Evolutionary conservation across 1,284 basidiomycete species (phyloP).

Genomic region (Bjerkandera adusta): DNA sequence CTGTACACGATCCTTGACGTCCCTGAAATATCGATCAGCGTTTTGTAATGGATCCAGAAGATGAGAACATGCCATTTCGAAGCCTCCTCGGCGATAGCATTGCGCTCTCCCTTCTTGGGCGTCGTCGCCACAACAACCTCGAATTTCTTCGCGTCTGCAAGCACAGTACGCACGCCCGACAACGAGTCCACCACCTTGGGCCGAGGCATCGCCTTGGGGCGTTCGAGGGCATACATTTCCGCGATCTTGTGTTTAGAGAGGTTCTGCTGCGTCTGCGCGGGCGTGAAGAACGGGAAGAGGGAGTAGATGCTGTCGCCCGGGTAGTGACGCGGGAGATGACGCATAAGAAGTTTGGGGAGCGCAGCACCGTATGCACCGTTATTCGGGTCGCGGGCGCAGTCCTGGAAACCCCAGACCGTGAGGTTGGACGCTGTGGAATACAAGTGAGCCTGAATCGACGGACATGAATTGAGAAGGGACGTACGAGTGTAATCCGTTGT

Average conservation of each 20-base stretch:
- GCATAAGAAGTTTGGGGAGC: conserved; percentile 70
- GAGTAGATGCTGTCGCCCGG: conserved; percentile 68
- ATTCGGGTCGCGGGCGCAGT: conserved; percentile 58
- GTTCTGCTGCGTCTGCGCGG: conserved; percentile 58
- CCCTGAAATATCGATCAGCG: too few species aligned
- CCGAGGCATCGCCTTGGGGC: conserved; percentile 38
- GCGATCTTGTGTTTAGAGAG: conserved; percentile 54
- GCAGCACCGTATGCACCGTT: conserved; percentile 75
- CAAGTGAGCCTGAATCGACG: conserved; percentile 3
- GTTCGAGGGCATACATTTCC: conserved; percentile 48
- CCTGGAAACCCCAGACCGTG: conserved; percentile 76
- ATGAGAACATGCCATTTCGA: too few species aligned
- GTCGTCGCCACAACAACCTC: conserved; percentile 15
- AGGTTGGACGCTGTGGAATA: conserved; percentile 55
- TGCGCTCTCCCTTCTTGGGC: neutral
- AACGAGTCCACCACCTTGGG: conserved; percentile 42
- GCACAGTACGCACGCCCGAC: conserved; percentile 40
- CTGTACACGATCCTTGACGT: too few species aligned
- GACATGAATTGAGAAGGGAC: conserved; percentile 25
- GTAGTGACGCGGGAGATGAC: conserved; percentile 68
- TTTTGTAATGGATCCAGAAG: too few species aligned
- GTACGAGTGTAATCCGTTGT: conserved; percentile 34
- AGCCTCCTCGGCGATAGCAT: neutral
- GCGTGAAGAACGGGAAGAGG: conserved; percentile 82
- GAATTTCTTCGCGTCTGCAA: conserved; percentile 33